Conservation (phyloP, 2,329 filamentous ascomycete species). For the Trichoderma gracile region DNA sequence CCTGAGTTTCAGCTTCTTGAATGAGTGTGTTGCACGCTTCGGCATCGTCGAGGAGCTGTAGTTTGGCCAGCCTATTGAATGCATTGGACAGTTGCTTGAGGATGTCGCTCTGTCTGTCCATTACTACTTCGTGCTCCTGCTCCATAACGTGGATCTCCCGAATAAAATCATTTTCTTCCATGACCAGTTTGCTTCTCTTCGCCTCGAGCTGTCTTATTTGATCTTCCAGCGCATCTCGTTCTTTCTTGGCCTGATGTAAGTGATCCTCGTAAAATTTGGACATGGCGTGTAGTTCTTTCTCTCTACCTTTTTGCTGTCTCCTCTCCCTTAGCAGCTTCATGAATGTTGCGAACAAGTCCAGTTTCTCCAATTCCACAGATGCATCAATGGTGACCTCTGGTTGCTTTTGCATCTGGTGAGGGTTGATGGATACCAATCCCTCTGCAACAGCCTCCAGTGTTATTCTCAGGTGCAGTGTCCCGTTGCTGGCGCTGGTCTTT, state of each 20-base stretch:
- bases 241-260: neutral
- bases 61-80: neutral
- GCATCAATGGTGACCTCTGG: neutral
- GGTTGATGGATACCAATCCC: neutral
- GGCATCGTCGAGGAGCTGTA: neutral
- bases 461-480: neutral
- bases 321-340: neutral
- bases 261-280: neutral
- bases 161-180: neutral
- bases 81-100: neutral
- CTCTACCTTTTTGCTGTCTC: neutral
- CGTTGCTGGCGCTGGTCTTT: slow-evolving; percentile 15
- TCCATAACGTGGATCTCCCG: neutral
- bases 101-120: neutral
- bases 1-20: neutral
- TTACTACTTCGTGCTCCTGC: accelerated
- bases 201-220: neutral
- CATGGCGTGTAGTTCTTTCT: neutral
- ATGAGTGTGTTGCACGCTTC: neutral
- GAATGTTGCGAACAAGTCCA: neutral
- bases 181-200: neutral
- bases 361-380: neutral
- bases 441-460: neutral
- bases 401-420: neutral
- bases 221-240: neutral